A percentile compares a stretch with the other conserved stretches of the same genome.
phyloP scores from a whole-genome alignment of 768 basidiomycete species.

The Bullera alba region DNA sequence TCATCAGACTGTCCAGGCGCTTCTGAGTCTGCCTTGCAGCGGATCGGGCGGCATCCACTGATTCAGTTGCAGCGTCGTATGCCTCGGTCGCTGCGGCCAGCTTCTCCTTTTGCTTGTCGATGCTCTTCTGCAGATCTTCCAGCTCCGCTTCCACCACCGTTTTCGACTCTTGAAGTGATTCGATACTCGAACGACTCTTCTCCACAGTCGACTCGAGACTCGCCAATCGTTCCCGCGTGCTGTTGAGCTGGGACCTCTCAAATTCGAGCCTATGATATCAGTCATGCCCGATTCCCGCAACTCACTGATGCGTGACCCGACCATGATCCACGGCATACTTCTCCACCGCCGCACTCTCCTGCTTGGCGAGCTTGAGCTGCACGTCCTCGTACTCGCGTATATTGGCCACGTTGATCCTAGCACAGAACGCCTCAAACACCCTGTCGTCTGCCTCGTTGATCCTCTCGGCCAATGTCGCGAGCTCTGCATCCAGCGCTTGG shows the following conservation, averaged over 20 bases:
- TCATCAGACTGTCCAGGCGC: conserved; percentile 74
- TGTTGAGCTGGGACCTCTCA: conserved; percentile 66
- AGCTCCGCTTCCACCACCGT: conserved; percentile 45
- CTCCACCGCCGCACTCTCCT: conserved; percentile 74
- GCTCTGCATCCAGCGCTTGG: conserved; percentile 53
- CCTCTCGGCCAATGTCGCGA: conserved; percentile 53
- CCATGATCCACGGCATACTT: conserved; percentile 80
- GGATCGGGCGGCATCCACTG: conserved; percentile 64
- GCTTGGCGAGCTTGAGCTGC: conserved; percentile 78
- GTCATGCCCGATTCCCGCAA: neutral
- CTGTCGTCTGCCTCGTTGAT: conserved; percentile 74
- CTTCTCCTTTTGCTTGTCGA: conserved; percentile 54
- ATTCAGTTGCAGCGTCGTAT: conserved; percentile 57
- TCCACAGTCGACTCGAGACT: conserved; percentile 58
- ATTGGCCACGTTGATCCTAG: conserved; percentile 65
- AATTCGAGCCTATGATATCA: conserved; percentile 60
- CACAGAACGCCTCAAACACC: conserved; percentile 71
- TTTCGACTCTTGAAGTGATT: conserved; percentile 48
- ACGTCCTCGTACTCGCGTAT: conserved; percentile 92
- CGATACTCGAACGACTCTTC: conserved; percentile 55
- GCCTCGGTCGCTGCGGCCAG: conserved; percentile 60
- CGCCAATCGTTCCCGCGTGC: conserved; percentile 56
- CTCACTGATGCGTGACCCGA: conserved; percentile 75
- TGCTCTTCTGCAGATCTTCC: conserved; percentile 52
- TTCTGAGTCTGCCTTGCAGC: conserved; percentile 63